Evolutionary conservation across 139 green algal species (phyloP).

Genomic region (Pseudopediastrum boryanum): DNA sequence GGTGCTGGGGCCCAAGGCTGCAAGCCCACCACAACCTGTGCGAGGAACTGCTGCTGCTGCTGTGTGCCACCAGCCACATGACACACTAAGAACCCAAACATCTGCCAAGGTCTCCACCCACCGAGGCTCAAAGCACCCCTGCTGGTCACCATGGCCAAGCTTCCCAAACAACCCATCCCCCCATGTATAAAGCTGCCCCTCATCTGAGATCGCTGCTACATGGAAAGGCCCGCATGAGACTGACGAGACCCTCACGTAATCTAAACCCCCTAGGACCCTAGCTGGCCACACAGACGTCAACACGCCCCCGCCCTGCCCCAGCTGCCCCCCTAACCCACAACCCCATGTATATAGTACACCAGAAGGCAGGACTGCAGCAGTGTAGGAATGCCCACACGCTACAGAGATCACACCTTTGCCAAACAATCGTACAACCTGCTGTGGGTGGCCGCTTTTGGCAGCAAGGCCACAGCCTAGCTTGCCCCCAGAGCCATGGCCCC

Average conservation of each 20-base stretch:
- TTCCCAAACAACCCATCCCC: constrained; percentile 89
- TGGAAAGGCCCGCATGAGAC: constrained; percentile 92
- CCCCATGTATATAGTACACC: constrained; percentile 86
- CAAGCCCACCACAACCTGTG: not conserved
- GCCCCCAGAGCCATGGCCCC: constrained; percentile 80
- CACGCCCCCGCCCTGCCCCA: constrained; percentile 63
- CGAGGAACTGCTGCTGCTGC: constrained; percentile 68
- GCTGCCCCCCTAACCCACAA: constrained; percentile 52
- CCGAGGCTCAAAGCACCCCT: constrained; percentile 32
- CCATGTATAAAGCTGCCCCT: constrained; percentile 89
- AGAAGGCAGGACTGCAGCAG: constrained; percentile 67
- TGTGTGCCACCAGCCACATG: constrained; percentile 94
- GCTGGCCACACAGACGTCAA: constrained; percentile 37
- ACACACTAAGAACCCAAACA: constrained; percentile 57
- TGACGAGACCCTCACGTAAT: constrained; percentile 24
- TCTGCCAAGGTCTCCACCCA: constrained; percentile 52
- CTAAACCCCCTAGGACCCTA: constrained; percentile 8
- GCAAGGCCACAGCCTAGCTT: constrained; percentile 76
- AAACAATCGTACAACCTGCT: constrained; percentile 58
- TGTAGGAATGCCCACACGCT: constrained; percentile 63
- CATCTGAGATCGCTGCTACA: constrained; percentile 66
- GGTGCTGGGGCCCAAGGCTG: not conserved
- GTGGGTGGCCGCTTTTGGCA: not conserved
- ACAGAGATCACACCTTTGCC: constrained; percentile 57
- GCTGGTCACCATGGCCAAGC: constrained; percentile 80